phyloP scores from a whole-genome alignment of 169 alveolate species.

The Theileria orientalis region DNA sequence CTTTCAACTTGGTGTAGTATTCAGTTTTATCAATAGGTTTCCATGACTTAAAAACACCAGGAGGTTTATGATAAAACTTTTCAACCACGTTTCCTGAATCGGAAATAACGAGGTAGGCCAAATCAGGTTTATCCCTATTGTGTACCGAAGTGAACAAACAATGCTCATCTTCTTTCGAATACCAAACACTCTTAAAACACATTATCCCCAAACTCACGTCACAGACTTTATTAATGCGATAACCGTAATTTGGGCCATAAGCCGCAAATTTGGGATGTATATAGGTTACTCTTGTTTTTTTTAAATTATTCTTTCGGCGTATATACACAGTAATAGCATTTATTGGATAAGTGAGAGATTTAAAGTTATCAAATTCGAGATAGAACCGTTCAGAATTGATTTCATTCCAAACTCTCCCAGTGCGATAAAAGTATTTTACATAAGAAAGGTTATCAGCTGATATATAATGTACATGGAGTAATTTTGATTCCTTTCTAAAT shows the following conservation, averaged over 20 bases:
- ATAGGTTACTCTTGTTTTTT: not conserved
- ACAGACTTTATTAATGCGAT: not conserved
- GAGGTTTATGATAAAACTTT: not conserved
- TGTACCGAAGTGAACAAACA: not conserved
- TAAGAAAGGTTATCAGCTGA: not conserved
- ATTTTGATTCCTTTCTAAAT: not conserved
- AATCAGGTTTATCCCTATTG: not conserved
- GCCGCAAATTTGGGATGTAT: not conserved
- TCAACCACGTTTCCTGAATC: not conserved
- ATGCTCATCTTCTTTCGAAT: not conserved
- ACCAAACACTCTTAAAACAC: not conserved
- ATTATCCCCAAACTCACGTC: not conserved
- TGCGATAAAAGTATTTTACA: not conserved
- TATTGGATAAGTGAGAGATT: not conserved
- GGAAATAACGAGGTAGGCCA: not conserved
- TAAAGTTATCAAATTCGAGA: not conserved
- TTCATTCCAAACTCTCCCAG: constrained; percentile 11
- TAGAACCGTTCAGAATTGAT: not conserved
- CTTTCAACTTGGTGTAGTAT: not conserved
- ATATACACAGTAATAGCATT: not conserved
- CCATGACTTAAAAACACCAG: not conserved
- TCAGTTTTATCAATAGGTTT: not conserved
- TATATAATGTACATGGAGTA: not conserved
- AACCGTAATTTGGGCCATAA: not conserved
- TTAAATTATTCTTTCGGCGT: not conserved